These are phyloP conservation scores for Rugiboletus extremiorientalis DNA, from an alignment of 1,284 basidiomycete genomes.

Conservation along the genomic window DNA sequence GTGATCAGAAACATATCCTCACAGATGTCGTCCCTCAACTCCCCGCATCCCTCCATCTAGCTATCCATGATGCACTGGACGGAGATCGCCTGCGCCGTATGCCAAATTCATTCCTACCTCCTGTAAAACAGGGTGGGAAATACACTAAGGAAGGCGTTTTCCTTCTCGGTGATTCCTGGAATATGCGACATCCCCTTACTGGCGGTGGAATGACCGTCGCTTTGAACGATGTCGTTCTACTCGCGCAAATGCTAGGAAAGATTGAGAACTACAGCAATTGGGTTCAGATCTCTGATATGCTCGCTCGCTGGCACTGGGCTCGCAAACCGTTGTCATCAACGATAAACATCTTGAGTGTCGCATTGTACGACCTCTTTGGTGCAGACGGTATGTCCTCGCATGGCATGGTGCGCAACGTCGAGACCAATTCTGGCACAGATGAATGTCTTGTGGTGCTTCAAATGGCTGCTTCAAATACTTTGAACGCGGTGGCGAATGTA, in stretches of 20 bases:
- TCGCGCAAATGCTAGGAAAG: slow-evolving; percentile 61
- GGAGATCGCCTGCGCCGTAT: slow-evolving; percentile 82
- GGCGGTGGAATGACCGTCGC: slow-evolving; percentile 98
- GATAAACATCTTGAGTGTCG: slow-evolving; percentile 89
- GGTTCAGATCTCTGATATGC: slow-evolving; percentile 54
- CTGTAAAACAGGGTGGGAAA: slow-evolving; percentile 72
- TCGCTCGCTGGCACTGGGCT: slow-evolving; percentile 82
- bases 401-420: neutral
- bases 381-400: slow-evolving; percentile 66
- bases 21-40: slow-evolving; percentile 77
- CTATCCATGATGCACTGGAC: slow-evolving; percentile 63
- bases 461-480: slow-evolving; percentile 99
- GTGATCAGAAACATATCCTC: slow-evolving; percentile 62
- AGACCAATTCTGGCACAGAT: slow-evolving; percentile 45
- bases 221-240: slow-evolving; percentile 78
- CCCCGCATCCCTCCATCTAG: slow-evolving; percentile 63
- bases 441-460: slow-evolving; percentile 81
- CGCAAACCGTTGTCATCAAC: slow-evolving; percentile 82
- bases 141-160: slow-evolving; percentile 72
- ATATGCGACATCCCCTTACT: slow-evolving; percentile 98
- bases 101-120: slow-evolving; percentile 95
- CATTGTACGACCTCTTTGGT: slow-evolving; percentile 89
- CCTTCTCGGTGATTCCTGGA: slow-evolving; percentile 95
- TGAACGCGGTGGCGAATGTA: slow-evolving; percentile 87
- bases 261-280: slow-evolving; percentile 59